Evolutionary conservation across 2,329 filamentous ascomycete genomes (phyloP), one percentile per base, ranked within the genome.

Genomic region (Microcyclospora pomicola): DNA sequence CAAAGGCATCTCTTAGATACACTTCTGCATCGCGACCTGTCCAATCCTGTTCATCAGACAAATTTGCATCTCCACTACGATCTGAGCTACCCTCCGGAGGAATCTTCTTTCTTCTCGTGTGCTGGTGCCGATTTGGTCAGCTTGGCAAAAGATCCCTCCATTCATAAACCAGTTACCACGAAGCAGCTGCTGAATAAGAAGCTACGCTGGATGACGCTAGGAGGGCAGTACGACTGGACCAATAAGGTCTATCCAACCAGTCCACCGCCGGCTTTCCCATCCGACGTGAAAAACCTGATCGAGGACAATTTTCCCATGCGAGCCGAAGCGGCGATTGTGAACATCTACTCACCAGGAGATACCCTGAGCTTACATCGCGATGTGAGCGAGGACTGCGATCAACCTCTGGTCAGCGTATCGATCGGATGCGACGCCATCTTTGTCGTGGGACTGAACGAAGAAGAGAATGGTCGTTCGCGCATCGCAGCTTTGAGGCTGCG

Each of bases 151-250:
- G 77, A 93, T 50, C 41, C 33, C n/a, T 46, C 59, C 0, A 61
- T 86, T n/a, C 87, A 95, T 61, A 82, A 79, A 43, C 70, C 83
- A 2, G 65, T 95, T 9, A 71, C 73, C 2, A 66, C 82, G 37
- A 66, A 72, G 35, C 77, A 79, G 52, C 74, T 88, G 24, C 67
- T 96, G 32, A 73, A 78, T 40, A 81, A 79, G 45, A 87, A 83
- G 44, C 71, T 96, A 15, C 84, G 88, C 49, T 98, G 91, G 91
- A 74, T 92, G 31, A 96, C 88, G 0, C 72, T 98, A 2, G 91
- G 91, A 35, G 88, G 86, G 0, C 91, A 96, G 59, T 96, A 96
- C 59, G 83, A 96, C 63, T 96, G 88, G 91, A 92, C 86, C 0
- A 73, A 75, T 40, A 87, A 93, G 48, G 64, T 74, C 10, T 96